A percentile compares a stretch with the other conserved stretches of the same genome.
Conservation (phyloP, 805 yeast genomes). For the Cyberlindnera lachancei region DNA sequence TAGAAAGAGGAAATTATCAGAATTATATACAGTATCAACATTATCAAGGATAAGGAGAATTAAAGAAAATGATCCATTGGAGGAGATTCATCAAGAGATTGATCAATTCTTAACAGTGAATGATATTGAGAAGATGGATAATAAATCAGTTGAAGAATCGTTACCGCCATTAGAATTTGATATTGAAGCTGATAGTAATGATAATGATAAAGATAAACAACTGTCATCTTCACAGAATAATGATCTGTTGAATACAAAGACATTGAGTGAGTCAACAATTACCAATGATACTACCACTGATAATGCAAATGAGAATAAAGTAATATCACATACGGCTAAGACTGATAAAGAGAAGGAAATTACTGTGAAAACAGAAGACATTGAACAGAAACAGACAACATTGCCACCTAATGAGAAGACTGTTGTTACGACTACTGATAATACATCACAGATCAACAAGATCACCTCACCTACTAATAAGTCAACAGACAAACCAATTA, state of each 20-base stretch:
- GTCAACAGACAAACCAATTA: background rate
- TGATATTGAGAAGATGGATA: constrained; percentile 42
- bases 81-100: constrained; percentile 32
- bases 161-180: constrained; percentile 15
- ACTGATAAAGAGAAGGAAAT: background rate
- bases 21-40: constrained; percentile 51
- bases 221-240: background rate
- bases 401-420: background rate
- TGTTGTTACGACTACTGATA: background rate
- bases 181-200: constrained; percentile 2
- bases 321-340: background rate
- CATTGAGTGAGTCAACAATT: no score
- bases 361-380: background rate
- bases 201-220: background rate
- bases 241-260: no score
- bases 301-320: background rate
- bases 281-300: constrained; percentile 1
- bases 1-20: constrained; percentile 53
- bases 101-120: constrained; percentile 42
- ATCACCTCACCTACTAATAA: background rate
- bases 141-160: constrained; percentile 19
- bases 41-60: constrained; percentile 35
- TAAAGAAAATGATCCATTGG: constrained; percentile 28
- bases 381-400: background rate
- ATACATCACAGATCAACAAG: no score